Evolutionary conservation across 164 flowering plant species (phyloP).

Genomic region (Brasenia schreberi): DNA sequence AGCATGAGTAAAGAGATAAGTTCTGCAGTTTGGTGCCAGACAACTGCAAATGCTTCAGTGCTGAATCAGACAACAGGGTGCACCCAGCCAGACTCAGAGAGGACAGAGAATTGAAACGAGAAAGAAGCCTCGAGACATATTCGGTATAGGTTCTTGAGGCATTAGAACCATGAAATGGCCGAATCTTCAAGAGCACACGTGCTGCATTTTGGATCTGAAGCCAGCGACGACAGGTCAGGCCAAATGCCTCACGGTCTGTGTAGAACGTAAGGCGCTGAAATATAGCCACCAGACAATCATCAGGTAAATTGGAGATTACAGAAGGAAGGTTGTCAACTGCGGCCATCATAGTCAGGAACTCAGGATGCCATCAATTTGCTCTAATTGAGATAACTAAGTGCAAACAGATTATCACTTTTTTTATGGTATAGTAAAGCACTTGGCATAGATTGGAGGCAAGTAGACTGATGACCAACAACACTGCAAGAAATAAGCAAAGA

Average conservation of each 20-base stretch:
- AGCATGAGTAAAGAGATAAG: constrained; percentile 48
- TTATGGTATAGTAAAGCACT: background rate
- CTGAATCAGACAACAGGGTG: constrained; percentile 42
- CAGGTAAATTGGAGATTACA: constrained; percentile 30
- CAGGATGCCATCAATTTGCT: too few species aligned
- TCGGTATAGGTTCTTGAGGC: constrained; percentile 1
- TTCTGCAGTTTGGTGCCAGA: constrained; percentile 33
- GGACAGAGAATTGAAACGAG: constrained; percentile 38
- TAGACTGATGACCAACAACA: background rate
- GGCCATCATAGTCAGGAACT: background rate
- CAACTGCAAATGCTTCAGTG: constrained; percentile 18
- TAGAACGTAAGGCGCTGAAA: constrained; percentile 23
- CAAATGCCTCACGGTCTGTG: constrained; percentile 52
- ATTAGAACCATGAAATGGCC: constrained; percentile 25
- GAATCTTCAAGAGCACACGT: constrained; percentile 42
- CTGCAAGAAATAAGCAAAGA: background rate
- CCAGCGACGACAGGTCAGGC: constrained; percentile 62
- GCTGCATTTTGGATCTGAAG: constrained; percentile 42
- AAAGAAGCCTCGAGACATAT: constrained; percentile 27
- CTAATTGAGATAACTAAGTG: too few species aligned
- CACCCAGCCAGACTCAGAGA: constrained; percentile 54
- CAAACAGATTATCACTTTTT: too few species aligned
- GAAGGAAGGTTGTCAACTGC: background rate
- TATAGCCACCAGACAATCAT: constrained; percentile 46
- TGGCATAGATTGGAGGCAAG: background rate